Base-by-base conservation (phyloP, 2,329 filamentous ascomycete genomes). In the Aureobasidium sp. region DNA sequence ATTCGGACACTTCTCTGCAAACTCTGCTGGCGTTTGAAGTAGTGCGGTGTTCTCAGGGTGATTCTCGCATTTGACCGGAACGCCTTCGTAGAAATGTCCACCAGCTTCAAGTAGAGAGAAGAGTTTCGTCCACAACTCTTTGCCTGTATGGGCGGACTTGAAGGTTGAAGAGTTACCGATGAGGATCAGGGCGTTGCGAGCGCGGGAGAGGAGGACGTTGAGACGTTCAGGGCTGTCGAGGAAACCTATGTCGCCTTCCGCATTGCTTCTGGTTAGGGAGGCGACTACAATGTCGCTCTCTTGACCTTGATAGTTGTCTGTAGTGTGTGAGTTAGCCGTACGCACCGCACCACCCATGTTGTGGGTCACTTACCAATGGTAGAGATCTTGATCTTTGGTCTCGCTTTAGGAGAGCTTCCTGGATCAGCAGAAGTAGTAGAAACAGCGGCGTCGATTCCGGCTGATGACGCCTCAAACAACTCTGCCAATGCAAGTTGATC, bases 251-350 rank as follows among this genome's bases (percentile, higher is more conserved):
- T 79, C 81, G 9, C 73, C 74, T 9, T 80, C 67, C 0, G 70
- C 63, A 65, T 92, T 92, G 72, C 87, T 89, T 44, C 89, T 81
- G 0, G 90, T 87, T 0, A 92, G 75, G 0, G 86, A 89, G 0
- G 91, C 76, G 3, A 92, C 76, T 0, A 92, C 77, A 8, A 92
- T 75, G 57, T 89, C 86, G 1, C 84, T 85, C 67, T 92, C 88
- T 68, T 92, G 88, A 0, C 88, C 89, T 66, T 92, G 87, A 60
- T 90, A 91, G 65, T 91, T 91, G 66, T 73, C 70, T 57, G 49
- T 36, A 39, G 34, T 27, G n/a, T 55, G 29, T 1, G n/a, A 9
- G 3, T 36, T n/a, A 27, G 27, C 21, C 21, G 21, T 21, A 21
- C 21, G 21, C 21, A 21, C 21, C 21, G 21, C 21, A 21, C 21